Percentiles rank a stretch among this genome's conserved stretches.
Conservation (phyloP, 2,329 filamentous ascomycete genomes). For the Elsinoe batatas region DNA sequence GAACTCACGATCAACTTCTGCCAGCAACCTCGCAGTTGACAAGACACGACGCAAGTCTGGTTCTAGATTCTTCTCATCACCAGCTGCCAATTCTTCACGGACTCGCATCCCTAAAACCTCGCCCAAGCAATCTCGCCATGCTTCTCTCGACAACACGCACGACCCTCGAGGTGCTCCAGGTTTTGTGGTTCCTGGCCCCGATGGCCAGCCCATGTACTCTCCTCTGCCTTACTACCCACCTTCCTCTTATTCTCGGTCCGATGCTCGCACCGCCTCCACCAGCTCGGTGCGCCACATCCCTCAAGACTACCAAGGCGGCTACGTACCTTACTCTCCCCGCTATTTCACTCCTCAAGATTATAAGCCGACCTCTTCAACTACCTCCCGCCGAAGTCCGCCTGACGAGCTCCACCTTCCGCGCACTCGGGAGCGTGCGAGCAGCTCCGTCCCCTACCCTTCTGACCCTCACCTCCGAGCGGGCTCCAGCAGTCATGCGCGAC, state of each 20-base stretch:
- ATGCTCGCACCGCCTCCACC: slow-evolving; percentile 20
- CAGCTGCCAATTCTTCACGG: slow-evolving; percentile 26
- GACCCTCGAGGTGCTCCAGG: slow-evolving; percentile 29
- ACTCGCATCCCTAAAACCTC: slow-evolving; percentile 23
- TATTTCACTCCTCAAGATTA: slow-evolving; percentile 19
- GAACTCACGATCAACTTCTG: slow-evolving; percentile 26
- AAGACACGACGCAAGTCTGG: slow-evolving; percentile 28
- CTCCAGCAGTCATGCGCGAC: slow-evolving; percentile 27
- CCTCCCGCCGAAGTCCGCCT: slow-evolving; percentile 34
- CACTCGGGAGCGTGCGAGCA: slow-evolving; percentile 4
- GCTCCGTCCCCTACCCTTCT: slow-evolving; percentile 12
- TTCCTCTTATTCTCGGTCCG: slow-evolving; percentile 9
- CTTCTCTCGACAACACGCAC: slow-evolving; percentile 16
- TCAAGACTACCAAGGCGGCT: slow-evolving; percentile 21
- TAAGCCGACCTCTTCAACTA: slow-evolving; percentile 26
- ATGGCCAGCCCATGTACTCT: slow-evolving; percentile 38
- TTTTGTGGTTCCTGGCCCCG: slow-evolving; percentile 39
- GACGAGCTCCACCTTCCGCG: slow-evolving; percentile 31
- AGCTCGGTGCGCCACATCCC: slow-evolving; percentile 24
- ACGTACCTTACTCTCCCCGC: slow-evolving; percentile 20
- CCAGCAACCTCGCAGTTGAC: slow-evolving; percentile 27
- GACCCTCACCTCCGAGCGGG: slow-evolving; percentile 22
- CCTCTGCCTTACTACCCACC: slow-evolving; percentile 23
- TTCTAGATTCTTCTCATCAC: slow-evolving; percentile 23
- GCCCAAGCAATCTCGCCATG: slow-evolving; percentile 18